phyloP scores from a whole-genome alignment of 305 asterid species.

The Stenogyne calaminthoides region DNA sequence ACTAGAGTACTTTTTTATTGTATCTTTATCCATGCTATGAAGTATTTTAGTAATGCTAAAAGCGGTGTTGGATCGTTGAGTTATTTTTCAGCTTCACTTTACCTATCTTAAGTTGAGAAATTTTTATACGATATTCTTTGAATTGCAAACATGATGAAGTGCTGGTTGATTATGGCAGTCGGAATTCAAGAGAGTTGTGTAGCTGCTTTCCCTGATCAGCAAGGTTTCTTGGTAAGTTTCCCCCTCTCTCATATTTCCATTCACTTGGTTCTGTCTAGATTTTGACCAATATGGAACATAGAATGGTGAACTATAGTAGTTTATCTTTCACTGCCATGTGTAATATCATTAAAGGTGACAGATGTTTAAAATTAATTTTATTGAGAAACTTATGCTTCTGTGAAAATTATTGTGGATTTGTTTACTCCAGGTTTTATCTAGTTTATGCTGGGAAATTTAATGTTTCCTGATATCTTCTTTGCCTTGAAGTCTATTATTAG shows the following conservation, averaged over 20 bases:
- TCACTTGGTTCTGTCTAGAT: conserved; percentile 1
- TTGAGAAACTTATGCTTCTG: neutral
- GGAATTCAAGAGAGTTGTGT: conserved; percentile 78
- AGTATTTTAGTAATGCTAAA: conserved; percentile 21
- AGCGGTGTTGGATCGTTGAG: conserved; percentile 4
- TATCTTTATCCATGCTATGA: neutral
- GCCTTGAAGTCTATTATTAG: neutral
- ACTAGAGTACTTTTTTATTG: neutral
- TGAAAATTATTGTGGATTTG: neutral
- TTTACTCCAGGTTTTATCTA: neutral
- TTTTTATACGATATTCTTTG: conserved; percentile 6
- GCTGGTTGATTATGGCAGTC: conserved; percentile 47
- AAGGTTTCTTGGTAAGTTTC: conserved; percentile 85
- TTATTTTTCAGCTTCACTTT: conserved; percentile 13
- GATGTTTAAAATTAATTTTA: neutral
- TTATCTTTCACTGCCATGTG: neutral
- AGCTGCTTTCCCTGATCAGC: conserved; percentile 97
- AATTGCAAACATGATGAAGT: conserved; percentile 30
- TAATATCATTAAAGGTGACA: neutral
- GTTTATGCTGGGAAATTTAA: neutral
- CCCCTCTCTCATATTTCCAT: conserved; percentile 17
- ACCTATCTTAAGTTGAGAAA: neutral
- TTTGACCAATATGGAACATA: conserved; percentile 9
- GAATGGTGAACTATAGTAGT: neutral
- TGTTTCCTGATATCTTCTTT: neutral